Evolutionary conservation across 2,329 filamentous ascomycete genomes (phyloP), one percentile per base, ranked within the genome.

Genomic region (Curvularia sp.): DNA sequence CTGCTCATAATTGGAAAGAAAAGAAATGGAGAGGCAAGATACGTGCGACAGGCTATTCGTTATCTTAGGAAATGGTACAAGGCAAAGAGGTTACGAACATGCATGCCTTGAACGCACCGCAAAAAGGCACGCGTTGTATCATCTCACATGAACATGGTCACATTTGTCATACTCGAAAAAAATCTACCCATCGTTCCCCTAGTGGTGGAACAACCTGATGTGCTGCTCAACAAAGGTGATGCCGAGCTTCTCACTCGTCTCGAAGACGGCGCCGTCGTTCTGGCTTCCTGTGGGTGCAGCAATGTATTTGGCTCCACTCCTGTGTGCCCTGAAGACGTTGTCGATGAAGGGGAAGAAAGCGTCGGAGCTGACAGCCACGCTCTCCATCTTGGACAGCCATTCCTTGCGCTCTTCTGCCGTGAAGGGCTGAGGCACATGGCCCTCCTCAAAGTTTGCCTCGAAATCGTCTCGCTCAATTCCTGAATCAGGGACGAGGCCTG

Each of bases 291-390:
- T 90, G 9, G 95, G 95, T 38, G 94, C 94, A 53, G 95, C 94
- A 72, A 98, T 92, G 82, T 97, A 99, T 83, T 96, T 98, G 74
- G 87, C 93, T 49, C 95, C 95, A 21, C 92, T 96, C 71, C 92
- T 86, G 62, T 87, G 88, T 50, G 93, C 91, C 67, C 95, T 88
- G 87, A 96, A 97, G 66, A 99, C 90, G 73, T 99, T 99, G 83
- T 99, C 95, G 73, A 92, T 92, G 81, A 99, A 99, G 67, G 95
- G 95, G 87, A 99, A 99, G 80, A 99, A 99, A 65, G 95, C 95
- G 78, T 99, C 95, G 65, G 92, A 96, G 52, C 92, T 96, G 54
- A 97, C 87, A 53, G 89, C 92, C 30, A 99, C 95, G 52, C 91
- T 85, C 61, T 83, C 84, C 69, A 98, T 82, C 84, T 96, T 91